A percentile compares a stretch with the other conserved stretches of the same genome.
Conservation (phyloP, 208 protist genomes). For the Crithidia bombi region DNA sequence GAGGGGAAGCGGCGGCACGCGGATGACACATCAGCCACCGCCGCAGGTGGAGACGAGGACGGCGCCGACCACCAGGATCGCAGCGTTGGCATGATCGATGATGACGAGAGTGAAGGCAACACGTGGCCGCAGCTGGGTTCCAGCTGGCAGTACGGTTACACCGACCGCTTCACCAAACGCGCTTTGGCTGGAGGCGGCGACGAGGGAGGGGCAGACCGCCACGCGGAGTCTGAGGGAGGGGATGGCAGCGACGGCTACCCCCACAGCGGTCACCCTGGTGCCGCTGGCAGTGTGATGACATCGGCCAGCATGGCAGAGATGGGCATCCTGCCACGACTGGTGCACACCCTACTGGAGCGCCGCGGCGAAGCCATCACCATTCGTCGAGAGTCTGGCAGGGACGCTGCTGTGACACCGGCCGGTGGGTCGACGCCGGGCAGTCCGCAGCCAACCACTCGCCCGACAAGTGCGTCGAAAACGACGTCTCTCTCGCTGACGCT, state of each 20-base stretch:
- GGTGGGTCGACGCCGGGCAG: slow-evolving; percentile 1
- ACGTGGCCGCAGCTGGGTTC: slow-evolving; percentile 22
- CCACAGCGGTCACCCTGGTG: not conserved
- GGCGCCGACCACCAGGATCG: not conserved
- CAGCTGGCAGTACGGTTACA: slow-evolving; percentile 26
- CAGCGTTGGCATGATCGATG: slow-evolving; percentile 10
- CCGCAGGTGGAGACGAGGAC: not conserved
- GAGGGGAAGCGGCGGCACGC: slow-evolving; percentile 6
- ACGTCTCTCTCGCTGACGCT: slow-evolving; percentile 53
- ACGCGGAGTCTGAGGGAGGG: not conserved
- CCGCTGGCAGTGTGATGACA: slow-evolving; percentile 1
- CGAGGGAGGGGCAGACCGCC: not conserved
- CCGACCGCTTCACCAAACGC: not conserved
- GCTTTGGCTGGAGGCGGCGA: not conserved
- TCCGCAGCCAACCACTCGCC: slow-evolving; percentile 6
- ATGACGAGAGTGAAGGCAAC: slow-evolving; percentile 22
- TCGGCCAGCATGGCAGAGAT: slow-evolving; percentile 37
- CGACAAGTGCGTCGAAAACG: slow-evolving; percentile 7
- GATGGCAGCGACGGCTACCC: slow-evolving; percentile 3
- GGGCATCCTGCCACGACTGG: slow-evolving; percentile 83
- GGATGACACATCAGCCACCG: slow-evolving; percentile 1
- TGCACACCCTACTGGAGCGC: slow-evolving; percentile 78
- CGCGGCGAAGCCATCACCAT: slow-evolving; percentile 55
- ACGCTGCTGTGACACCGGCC: not conserved
- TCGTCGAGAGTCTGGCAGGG: slow-evolving; percentile 21